Percentiles rank a stretch among this genome's conserved stretches.
Evolutionary conservation across 805 yeast genomes (phyloP).

Genomic region (Saccharomyces eubayanus): DNA sequence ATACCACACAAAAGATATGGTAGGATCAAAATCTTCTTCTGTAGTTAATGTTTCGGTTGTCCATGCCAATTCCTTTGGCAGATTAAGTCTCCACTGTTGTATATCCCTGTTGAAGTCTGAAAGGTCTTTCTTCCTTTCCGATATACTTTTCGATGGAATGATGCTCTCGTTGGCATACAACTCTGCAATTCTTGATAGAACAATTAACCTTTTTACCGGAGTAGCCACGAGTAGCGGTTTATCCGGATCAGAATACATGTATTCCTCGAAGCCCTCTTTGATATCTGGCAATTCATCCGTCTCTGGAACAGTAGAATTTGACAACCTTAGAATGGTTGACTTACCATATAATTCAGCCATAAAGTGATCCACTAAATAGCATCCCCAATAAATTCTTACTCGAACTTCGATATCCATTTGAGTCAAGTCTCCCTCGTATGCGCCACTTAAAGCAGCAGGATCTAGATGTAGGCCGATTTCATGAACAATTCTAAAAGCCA

Average conservation of each 20-base stretch:
- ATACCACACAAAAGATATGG: constrained; percentile 39
- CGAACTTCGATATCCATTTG: constrained; percentile 45
- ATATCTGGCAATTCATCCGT: constrained; percentile 49
- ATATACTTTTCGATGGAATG: constrained; percentile 19
- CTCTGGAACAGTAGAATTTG: constrained; percentile 50
- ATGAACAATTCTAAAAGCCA: constrained; percentile 52
- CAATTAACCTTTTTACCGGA: constrained; percentile 34
- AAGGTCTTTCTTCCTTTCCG: constrained; percentile 31
- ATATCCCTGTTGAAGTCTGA: constrained; percentile 39
- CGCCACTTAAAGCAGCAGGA: constrained; percentile 45
- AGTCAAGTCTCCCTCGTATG: constrained; percentile 32
- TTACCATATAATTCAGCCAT: constrained; percentile 48
- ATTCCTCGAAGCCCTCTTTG: constrained; percentile 48
- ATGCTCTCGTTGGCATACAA: constrained; percentile 24
- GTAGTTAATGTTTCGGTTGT: constrained; percentile 29
- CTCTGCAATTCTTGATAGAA: constrained; percentile 31
- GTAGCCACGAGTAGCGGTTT: constrained; percentile 17
- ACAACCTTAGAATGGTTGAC: constrained; percentile 42
- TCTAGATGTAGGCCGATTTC: constrained; percentile 51
- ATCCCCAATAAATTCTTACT: constrained; percentile 55
- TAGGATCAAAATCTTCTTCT: constrained; percentile 39
- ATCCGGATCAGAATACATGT: constrained; percentile 30
- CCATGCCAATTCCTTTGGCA: constrained; percentile 43
- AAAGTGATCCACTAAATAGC: constrained; percentile 51
- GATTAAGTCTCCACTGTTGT: constrained; percentile 37